Base-by-base conservation (phyloP, 2,329 filamentous ascomycete genomes). In the Fusarium tuaranense region DNA sequence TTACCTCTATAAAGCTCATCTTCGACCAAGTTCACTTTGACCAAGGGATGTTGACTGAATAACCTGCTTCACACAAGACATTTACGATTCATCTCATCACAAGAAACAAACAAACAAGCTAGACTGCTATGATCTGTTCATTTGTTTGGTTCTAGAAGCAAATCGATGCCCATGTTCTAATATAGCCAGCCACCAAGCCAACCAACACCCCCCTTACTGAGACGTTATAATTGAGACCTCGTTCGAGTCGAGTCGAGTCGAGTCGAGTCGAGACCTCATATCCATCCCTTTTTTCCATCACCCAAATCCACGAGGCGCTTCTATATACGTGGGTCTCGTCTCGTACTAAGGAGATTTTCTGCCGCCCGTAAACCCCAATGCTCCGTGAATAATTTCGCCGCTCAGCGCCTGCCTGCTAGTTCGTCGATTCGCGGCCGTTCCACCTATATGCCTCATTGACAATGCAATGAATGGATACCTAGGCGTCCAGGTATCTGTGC, bases 261-360 rank as follows among this genome's bases (percentile, higher is more conserved):
- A 41, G 18, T 59, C 9, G 13, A 41, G 18, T 59, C 9, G 13
- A 41, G 18, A 41, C 58, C 44, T 39, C 59, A 55, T 55, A 55
- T 55, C 44, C 59, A 39, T 64, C 34, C 62, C 46, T 25, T 64
- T 64, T 63, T 22, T 22, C 22, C 53, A 44, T 18, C 46, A 30
- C 46, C 41, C 27, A 25, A 59, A 67, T 51, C 62, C 32, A 41
- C 53, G 16, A 51, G 55, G 38, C 41, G 59, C 61, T 67, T 78
- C 70, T 76, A 74, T 78, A 76, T 78, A 70, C 65, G 51, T 73
- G 65, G 38, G 55, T 65, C 51, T 53, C 46, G 25, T 60, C 48
- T 74, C 61, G 69, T 63, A 61, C 65, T 32, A 68, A 70, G 70
- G 60, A 71, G 60, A 67, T 55, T 65, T 57, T 73, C 67, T 69